Conservation (phyloP, 1,284 basidiomycete species). For the Amylostereum chailletii region DNA sequence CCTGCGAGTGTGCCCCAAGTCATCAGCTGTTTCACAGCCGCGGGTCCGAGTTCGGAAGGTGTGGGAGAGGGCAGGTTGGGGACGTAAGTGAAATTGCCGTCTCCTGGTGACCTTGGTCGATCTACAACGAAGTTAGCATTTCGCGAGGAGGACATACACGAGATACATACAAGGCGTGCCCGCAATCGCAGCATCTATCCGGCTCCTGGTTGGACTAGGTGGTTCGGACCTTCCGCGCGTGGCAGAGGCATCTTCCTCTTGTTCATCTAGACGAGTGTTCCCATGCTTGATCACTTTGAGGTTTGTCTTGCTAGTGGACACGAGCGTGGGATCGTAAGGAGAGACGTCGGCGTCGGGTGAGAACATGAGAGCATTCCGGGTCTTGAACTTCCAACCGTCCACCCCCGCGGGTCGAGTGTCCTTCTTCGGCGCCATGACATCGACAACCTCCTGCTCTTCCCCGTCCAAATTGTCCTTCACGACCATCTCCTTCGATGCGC, state of each 20-base stretch:
- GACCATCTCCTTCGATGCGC: slow-evolving; percentile 22
- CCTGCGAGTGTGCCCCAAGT: slow-evolving; percentile 87
- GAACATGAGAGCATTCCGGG: slow-evolving; percentile 90
- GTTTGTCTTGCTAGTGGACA: slow-evolving; percentile 31
- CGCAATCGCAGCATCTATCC: slow-evolving; percentile 81
- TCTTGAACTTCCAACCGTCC: slow-evolving; percentile 84
- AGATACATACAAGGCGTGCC: slow-evolving; percentile 62
- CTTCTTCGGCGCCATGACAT: slow-evolving; percentile 71
- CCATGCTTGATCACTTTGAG: slow-evolving; percentile 66
- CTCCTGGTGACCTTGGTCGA: slow-evolving; percentile 47
- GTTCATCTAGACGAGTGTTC: slow-evolving; percentile 74
- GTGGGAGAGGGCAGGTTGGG: slow-evolving; percentile 83
- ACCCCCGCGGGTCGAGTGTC: slow-evolving; percentile 64
- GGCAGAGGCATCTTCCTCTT: slow-evolving; percentile 38
- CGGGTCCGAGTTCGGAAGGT: slow-evolving; percentile 67
- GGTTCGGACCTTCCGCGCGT: slow-evolving; percentile 42
- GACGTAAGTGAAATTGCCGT: slow-evolving; percentile 61
- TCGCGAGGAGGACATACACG: background rate
- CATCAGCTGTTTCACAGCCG: slow-evolving; percentile 80
- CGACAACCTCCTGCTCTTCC: slow-evolving; percentile 27
- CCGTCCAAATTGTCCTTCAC: slow-evolving; percentile 16
- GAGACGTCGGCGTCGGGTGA: slow-evolving; percentile 80
- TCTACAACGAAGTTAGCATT: slow-evolving; percentile 27
- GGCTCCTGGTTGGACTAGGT: slow-evolving; percentile 80
- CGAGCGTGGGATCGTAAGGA: slow-evolving; percentile 52